Base-by-base conservation (phyloP, 2,329 filamentous ascomycete species). In the Gliomastix tumulicola region DNA sequence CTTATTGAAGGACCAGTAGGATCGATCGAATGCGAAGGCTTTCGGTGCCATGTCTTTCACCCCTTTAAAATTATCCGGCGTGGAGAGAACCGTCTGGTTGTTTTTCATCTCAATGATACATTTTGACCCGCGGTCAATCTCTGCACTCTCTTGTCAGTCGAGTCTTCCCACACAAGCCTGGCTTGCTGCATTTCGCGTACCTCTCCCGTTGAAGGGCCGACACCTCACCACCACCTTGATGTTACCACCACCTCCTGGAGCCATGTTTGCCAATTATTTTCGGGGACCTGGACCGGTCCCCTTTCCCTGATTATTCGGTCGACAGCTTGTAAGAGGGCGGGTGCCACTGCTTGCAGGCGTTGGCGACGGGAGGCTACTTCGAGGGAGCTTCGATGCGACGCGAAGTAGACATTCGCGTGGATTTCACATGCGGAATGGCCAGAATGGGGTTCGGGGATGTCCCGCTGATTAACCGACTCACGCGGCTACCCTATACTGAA, bases 211-310 rank as follows among this genome's bases (percentile, higher is more conserved):
- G 69, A 98, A 98, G 35, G 92, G 92, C 59, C 92, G 80, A 52
- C 85, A 82, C 68, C 92, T 81, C 71, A 98, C 92, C 72, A 98
- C 92, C 69, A 98, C 92, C 82, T 98, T 98, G 64, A 98, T 98
- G 59, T 98, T 98, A 58, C 92, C 89, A 66, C 85, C 88, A 55
- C 86, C 86, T 50, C 76, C 68, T 43, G 69, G 60, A 48, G 60
- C 51, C 60, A 63, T 63, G 52, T 37, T 46, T 51, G 48, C 47
- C 40, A 39, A 41, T 42, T 40, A 46, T 45, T 46, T 44, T 48
- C 42, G 57, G 59, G 59, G 59, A 59, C 58, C 59, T 43, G 42
- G 34, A 40, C 27, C 47, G 57, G 60, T 53, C 56, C 58, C 57
- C 59, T 51, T n/a, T n/a, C n/a, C n/a, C n/a, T n/a, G n/a, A n/a